A percentile compares a stretch with the other conserved stretches of the same genome.
These are phyloP conservation scores for Hymenoscyphus scutula DNA, from an alignment of 2,329 filamentous ascomycete species.

Conservation along the genomic window DNA sequence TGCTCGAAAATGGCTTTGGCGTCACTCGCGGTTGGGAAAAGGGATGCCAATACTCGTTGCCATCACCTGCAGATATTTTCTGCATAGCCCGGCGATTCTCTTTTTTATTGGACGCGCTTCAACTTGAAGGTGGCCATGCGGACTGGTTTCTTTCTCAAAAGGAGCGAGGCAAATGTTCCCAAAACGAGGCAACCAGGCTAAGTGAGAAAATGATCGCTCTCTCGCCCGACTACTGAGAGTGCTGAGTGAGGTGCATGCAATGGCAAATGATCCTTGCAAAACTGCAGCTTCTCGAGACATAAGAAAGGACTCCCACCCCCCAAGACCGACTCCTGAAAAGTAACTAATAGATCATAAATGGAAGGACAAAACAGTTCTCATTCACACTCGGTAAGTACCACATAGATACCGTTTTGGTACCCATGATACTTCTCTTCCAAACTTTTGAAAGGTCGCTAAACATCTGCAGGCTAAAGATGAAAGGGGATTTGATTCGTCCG, in stretches of 20 bases:
- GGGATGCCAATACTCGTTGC: slow-evolving; percentile 14
- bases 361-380: background rate
- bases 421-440: slow-evolving; percentile 8
- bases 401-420: background rate
- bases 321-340: background rate
- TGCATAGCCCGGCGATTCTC: slow-evolving; percentile 14
- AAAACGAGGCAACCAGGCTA: slow-evolving; percentile 31
- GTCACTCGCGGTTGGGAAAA: slow-evolving; percentile 11
- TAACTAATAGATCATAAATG: background rate
- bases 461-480: slow-evolving; percentile 21
- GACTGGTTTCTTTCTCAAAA: slow-evolving; percentile 16
- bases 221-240: slow-evolving; percentile 21
- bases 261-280: slow-evolving; percentile 24
- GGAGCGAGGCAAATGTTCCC: slow-evolving; percentile 18
- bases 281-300: slow-evolving; percentile 20
- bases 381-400: background rate
- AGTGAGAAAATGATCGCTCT: slow-evolving; percentile 10
- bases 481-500: slow-evolving; percentile 25
- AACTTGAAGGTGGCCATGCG: slow-evolving; percentile 12
- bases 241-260: slow-evolving; percentile 17
- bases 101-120: slow-evolving; percentile 13
- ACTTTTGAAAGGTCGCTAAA: slow-evolving; percentile 28
- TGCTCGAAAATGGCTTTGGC: slow-evolving; percentile 13
- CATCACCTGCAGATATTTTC: slow-evolving; percentile 22
- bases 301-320: slow-evolving; percentile 24